phyloP scores from a whole-genome alignment of 768 basidiomycete species.

The Pisolithus marmoratus region DNA sequence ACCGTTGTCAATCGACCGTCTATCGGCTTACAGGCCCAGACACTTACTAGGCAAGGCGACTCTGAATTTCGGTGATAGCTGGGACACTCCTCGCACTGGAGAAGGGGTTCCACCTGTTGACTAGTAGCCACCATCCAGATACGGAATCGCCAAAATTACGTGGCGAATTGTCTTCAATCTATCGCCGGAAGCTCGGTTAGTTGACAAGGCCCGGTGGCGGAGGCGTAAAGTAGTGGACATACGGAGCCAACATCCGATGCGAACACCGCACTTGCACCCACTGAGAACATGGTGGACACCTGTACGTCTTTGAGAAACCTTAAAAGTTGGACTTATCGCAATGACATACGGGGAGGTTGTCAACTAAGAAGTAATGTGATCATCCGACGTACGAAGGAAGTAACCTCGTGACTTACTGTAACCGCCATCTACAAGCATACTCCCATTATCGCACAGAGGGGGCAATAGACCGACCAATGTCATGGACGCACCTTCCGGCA shows the following conservation, averaged over 20 bases:
- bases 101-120: constrained; percentile 93
- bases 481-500: constrained; percentile 82
- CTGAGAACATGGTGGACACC: constrained; percentile 87
- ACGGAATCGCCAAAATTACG: constrained; percentile 92
- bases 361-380: constrained; percentile 43
- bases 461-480: constrained; percentile 92
- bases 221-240: constrained; percentile 22
- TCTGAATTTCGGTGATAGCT: constrained; percentile 89
- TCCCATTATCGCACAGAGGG: constrained; percentile 90
- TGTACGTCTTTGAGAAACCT: constrained; percentile 24
- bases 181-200: not conserved
- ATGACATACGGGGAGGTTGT: constrained; percentile 76
- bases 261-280: constrained; percentile 87
- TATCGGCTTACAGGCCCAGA: too few relatives aligned
- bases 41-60: constrained; percentile 89
- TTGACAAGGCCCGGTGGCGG: not conserved
- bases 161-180: constrained; percentile 94
- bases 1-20: not conserved
- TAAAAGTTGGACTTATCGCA: not conserved
- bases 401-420: constrained; percentile 53
- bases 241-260: constrained; percentile 92
- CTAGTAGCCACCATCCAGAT: constrained; percentile 92
- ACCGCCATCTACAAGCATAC: constrained; percentile 85
- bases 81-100: constrained; percentile 72
- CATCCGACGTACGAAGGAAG: constrained; percentile 5